phyloP scores from a whole-genome alignment of 2,329 filamentous ascomycete genomes.

The Fusarium sp. region DNA sequence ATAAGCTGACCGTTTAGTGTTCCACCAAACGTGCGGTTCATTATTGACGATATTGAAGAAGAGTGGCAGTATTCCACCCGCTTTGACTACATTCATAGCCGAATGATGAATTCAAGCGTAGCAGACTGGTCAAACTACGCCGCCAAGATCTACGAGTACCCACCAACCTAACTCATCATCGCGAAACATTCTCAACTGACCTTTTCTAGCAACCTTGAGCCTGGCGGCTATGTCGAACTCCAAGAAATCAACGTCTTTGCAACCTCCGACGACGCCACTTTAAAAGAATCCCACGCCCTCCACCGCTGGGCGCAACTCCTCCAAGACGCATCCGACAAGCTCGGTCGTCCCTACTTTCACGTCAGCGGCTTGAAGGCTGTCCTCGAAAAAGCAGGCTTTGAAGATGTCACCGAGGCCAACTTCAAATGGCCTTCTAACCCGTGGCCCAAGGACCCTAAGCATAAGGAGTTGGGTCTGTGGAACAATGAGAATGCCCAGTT shows the following conservation, averaged over 20 bases:
- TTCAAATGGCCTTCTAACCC: conserved; percentile 30
- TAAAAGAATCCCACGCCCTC: conserved; percentile 1
- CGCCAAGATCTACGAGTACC: conserved; percentile 4
- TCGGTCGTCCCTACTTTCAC: conserved; percentile 15
- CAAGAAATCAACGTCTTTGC: conserved; percentile 12
- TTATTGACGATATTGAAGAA: neutral
- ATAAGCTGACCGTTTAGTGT: neutral
- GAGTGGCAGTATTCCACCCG: neutral
- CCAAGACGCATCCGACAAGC: conserved; percentile 12
- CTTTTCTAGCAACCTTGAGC: neutral
- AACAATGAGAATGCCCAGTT: conserved; percentile 16
- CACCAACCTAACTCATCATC: accelerated
- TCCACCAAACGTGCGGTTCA: neutral
- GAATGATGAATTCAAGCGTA: neutral
- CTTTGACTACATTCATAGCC: conserved; percentile 3
- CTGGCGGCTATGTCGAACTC: conserved; percentile 21
- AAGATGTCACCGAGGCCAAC: neutral
- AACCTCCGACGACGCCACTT: neutral
- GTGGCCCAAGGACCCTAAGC: conserved; percentile 28
- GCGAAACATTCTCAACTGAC: neutral
- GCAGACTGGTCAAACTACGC: conserved; percentile 15
- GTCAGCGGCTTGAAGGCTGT: neutral
- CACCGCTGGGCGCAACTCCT: conserved; percentile 1
- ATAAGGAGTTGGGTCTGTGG: conserved; percentile 27
- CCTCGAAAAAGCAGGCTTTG: conserved; percentile 11